Evolutionary conservation across 441 rosid genomes (phyloP).

Genomic region (Adansonia rubrostipa): DNA sequence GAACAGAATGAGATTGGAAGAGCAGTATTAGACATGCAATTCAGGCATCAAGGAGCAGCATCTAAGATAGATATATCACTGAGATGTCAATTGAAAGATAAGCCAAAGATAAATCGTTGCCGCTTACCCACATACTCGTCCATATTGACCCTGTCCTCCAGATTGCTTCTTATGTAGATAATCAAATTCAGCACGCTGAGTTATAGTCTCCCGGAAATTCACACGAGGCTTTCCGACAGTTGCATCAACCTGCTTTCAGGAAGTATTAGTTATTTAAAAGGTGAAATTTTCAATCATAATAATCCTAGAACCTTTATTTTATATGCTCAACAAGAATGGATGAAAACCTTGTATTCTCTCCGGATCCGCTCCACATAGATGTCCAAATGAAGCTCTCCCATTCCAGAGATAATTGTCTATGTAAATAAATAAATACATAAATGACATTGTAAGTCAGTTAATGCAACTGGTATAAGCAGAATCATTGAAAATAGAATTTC

Average conservation of each 20-base stretch:
- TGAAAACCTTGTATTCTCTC: slow-evolving; percentile 85
- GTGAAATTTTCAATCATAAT: neutral
- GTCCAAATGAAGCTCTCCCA: slow-evolving; percentile 98
- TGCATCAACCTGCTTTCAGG: slow-evolving; percentile 77
- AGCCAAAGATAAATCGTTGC: slow-evolving; percentile 14
- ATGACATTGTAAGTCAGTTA: neutral
- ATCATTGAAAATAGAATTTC: slow-evolving; percentile 17
- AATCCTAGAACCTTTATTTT: neutral
- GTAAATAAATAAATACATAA: slow-evolving; percentile 19
- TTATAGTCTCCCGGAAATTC: slow-evolving; percentile 92
- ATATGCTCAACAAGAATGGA: slow-evolving; percentile 22
- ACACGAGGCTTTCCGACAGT: slow-evolving; percentile 98
- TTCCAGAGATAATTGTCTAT: slow-evolving; percentile 98
- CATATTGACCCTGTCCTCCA: slow-evolving; percentile 99
- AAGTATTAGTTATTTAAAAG: slow-evolving; percentile 12
- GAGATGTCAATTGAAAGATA: neutral
- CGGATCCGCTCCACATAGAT: slow-evolving; percentile 93
- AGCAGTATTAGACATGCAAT: neutral
- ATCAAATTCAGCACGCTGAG: slow-evolving; percentile 89
- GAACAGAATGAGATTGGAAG: neutral
- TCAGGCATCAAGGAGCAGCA: neutral
- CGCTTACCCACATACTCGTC: slow-evolving; percentile 86
- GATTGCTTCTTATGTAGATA: slow-evolving; percentile 96
- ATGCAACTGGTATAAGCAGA: neutral
- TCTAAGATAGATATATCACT: neutral